Conservation (phyloP, 1,284 basidiomycete genomes). For the Leucoagaricus sp. region DNA sequence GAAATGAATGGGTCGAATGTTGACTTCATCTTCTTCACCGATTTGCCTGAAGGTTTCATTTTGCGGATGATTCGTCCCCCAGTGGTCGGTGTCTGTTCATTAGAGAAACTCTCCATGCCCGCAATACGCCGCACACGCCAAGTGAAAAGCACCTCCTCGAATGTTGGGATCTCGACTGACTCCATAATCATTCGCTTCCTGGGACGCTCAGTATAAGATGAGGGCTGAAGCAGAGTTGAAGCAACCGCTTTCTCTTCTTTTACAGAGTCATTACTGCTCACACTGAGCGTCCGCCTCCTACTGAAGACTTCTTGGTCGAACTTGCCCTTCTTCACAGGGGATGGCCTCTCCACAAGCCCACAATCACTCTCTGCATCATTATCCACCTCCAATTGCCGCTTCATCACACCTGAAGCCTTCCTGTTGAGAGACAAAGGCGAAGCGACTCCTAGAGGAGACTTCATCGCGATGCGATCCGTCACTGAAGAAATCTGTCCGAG, state of each 20-base stretch:
- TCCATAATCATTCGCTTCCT: conserved; percentile 54
- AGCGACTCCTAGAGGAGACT: conserved; percentile 10
- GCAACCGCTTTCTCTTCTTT: conserved; percentile 32
- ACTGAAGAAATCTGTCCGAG: conserved; percentile 21
- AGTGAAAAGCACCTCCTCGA: conserved; percentile 23
- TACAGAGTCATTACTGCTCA: conserved; percentile 27
- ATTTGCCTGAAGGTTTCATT: not conserved
- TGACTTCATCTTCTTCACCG: conserved; percentile 11
- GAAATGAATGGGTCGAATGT: conserved; percentile 15
- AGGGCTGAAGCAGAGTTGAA: conserved; percentile 13
- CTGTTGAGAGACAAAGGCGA: conserved; percentile 1
- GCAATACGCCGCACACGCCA: conserved; percentile 17
- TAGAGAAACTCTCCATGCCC: conserved; percentile 16
- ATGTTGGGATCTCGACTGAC: conserved; percentile 51
- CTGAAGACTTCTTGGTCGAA: conserved; percentile 19
- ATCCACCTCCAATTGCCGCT: conserved; percentile 22
- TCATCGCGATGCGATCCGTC: conserved; percentile 29
- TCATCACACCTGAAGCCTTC: conserved; percentile 14
- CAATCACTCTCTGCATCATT: conserved; percentile 19
- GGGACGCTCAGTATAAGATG: conserved; percentile 22
- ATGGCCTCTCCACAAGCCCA: conserved; percentile 1
- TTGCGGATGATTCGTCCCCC: conserved; percentile 12
- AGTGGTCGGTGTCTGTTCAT: conserved; percentile 5
- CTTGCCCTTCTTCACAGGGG: conserved; percentile 23
- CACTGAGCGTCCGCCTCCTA: conserved; percentile 17